A percentile compares a stretch with the other conserved stretches of the same genome.
Evolutionary conservation across 2,329 filamentous ascomycete species (phyloP).

Genomic region (Fusarium pseudoanthophilum): DNA sequence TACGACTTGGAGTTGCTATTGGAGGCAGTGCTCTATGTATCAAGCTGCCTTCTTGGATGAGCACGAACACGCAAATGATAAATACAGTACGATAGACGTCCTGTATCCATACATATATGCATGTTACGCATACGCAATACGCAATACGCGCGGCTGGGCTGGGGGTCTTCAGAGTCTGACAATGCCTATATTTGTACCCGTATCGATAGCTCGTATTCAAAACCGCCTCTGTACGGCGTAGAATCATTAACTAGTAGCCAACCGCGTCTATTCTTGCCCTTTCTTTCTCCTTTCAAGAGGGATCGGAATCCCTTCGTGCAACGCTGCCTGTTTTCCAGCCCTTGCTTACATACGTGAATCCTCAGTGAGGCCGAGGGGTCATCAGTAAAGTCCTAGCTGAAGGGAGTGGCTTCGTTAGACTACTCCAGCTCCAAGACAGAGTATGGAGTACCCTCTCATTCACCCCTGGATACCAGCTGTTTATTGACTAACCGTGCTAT

Average conservation of each 20-base stretch:
- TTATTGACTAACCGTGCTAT: background rate
- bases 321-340: background rate
- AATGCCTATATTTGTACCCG: slow-evolving; percentile 16
- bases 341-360: background rate
- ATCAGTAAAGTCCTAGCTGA: background rate
- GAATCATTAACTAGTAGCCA: background rate
- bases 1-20: slow-evolving; percentile 2
- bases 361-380: background rate
- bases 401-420: slow-evolving; percentile 20
- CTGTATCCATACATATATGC: background rate
- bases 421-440: background rate
- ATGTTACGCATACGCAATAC: background rate
- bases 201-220: slow-evolving; percentile 26
- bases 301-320: background rate
- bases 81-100: background rate
- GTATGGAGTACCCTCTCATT: background rate
- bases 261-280: background rate
- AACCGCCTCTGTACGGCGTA: background rate
- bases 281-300: background rate
- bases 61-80: background rate
- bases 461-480: slow-evolving; percentile 5
- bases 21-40: slow-evolving; percentile 5
- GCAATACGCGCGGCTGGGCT: background rate
- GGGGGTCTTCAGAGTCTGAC: slow-evolving; percentile 2
- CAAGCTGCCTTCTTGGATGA: background rate